Percentiles rank a stretch among this genome's conserved stretches.
phyloP scores from a whole-genome alignment of 2,329 filamentous ascomycete genomes.

The Calonectria honghensis region DNA sequence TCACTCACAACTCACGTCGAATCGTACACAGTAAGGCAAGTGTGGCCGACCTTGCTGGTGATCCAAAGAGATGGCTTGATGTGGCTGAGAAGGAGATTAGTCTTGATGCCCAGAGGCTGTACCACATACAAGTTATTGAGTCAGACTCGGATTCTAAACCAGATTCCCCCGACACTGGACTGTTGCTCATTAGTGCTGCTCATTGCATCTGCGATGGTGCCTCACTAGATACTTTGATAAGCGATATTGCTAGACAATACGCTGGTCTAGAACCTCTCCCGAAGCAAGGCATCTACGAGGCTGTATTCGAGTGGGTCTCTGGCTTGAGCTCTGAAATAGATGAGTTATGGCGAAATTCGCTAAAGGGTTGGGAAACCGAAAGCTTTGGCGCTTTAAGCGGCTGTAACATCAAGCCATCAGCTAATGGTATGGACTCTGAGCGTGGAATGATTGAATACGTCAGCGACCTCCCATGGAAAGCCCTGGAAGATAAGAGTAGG shows the following conservation, averaged over 20 bases:
- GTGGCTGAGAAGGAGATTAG: neutral
- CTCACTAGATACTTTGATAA: neutral
- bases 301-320: neutral
- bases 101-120: neutral
- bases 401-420: neutral
- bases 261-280: neutral
- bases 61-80: neutral
- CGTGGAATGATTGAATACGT: conserved; percentile 2
- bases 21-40: neutral
- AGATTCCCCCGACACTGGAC: neutral
- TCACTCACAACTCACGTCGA: neutral
- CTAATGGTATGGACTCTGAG: neutral
- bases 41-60: too few relatives aligned
- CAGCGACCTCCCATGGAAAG: neutral
- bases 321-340: neutral
- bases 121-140: neutral
- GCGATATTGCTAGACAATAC: neutral
- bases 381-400: conserved; percentile 2
- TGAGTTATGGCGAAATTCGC: neutral
- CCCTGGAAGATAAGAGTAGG: neutral
- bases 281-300: neutral
- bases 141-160: neutral
- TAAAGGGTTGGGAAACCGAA: conserved; percentile 4
- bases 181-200: neutral
- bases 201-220: conserved; percentile 10